These are phyloP conservation scores for Plantago rigida DNA, from an alignment of 305 asterid species.

Conservation along the genomic window DNA sequence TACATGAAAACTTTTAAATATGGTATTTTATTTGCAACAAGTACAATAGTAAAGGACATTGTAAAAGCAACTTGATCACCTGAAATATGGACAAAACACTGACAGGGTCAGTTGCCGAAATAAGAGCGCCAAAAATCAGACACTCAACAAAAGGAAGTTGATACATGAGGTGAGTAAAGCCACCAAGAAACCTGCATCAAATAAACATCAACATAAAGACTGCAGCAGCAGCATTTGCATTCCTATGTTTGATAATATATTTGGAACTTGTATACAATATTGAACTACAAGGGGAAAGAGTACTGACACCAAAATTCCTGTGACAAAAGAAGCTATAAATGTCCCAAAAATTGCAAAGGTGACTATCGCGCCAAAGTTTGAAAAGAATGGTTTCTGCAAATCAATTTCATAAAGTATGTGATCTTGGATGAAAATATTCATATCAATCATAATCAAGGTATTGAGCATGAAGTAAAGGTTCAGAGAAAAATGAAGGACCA, in stretches of 20 bases:
- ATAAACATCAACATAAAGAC: constrained; percentile 21
- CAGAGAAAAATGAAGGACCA: too few species aligned
- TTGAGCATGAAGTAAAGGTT: too few species aligned
- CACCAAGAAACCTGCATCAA: constrained; percentile 74
- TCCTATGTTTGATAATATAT: background rate
- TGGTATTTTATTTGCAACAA: too few species aligned
- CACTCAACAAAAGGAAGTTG: constrained; percentile 88
- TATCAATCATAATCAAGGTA: too few species aligned
- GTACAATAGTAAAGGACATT: too few species aligned
- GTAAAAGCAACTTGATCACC: constrained; percentile 34
- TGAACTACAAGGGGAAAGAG: constrained; percentile 22
- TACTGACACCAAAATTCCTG: constrained; percentile 92
- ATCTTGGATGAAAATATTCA: too few species aligned
- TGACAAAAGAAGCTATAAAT: constrained; percentile 74
- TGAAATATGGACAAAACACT: constrained; percentile 94
- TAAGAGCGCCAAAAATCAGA: constrained; percentile 95
- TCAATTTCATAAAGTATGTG: background rate
- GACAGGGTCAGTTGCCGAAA: constrained; percentile 97
- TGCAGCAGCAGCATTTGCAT: background rate
- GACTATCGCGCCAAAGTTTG: constrained; percentile 94
- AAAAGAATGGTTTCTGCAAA: constrained; percentile 89
- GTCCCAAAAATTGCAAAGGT: constrained; percentile 87
- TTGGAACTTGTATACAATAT: constrained; percentile 5
- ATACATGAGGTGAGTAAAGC: constrained; percentile 69
- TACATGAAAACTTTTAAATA: too few species aligned